Conservation (phyloP, 2,329 filamentous ascomycete genomes). For the Aphanocladium album region DNA sequence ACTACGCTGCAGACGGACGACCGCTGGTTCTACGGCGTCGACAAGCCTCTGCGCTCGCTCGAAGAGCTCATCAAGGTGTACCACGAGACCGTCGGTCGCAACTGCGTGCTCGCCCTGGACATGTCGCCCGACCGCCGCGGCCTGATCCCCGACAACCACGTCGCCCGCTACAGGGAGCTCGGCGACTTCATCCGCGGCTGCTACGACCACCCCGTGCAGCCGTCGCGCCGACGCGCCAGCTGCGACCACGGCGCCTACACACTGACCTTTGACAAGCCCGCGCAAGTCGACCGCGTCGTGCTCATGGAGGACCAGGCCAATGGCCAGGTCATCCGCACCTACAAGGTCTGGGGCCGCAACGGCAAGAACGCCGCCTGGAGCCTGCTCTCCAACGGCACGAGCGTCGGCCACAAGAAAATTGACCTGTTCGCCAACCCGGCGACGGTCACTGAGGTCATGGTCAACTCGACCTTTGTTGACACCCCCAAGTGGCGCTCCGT, state of each 20-base stretch:
- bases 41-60: constrained; percentile 19
- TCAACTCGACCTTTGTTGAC: constrained; percentile 22
- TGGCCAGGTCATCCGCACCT: constrained; percentile 22
- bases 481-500: constrained; percentile 21
- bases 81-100: constrained; percentile 21
- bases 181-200: constrained; percentile 19
- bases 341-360: constrained; percentile 19
- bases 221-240: not conserved
- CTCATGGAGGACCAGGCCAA: constrained; percentile 24
- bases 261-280: constrained; percentile 16
- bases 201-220: constrained; percentile 6
- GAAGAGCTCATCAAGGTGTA: constrained; percentile 22
- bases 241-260: not conserved
- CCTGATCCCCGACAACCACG: constrained; percentile 19
- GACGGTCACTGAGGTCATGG: constrained; percentile 19
- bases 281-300: constrained; percentile 19
- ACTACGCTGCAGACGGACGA: constrained; percentile 20
- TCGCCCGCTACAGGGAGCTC: constrained; percentile 21
- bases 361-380: constrained; percentile 18
- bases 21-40: constrained; percentile 22
- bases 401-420: constrained; percentile 23
- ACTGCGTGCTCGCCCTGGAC: constrained; percentile 22
- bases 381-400: constrained; percentile 20
- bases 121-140: constrained; percentile 21
- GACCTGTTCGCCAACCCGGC: constrained; percentile 18